Evolutionary conservation across 306 rosid genomes (phyloP).

Genomic region (Phaseolus lunatus): DNA sequence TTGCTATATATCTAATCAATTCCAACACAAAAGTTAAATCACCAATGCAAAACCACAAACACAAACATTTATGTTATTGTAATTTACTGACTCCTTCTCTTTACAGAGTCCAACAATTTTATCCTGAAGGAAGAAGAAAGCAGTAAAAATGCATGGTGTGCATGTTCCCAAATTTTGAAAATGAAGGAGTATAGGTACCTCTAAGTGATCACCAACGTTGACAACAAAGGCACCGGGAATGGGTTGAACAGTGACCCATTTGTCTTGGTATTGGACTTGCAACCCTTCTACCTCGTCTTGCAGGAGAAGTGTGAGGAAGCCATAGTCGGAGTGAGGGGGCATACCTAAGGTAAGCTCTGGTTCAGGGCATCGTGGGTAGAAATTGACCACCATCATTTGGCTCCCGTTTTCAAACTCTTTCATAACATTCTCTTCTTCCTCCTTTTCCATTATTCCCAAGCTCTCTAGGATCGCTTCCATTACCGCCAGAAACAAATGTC

Average conservation of each 20-base stretch:
- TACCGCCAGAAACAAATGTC: conserved; percentile 55
- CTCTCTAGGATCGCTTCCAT: conserved; percentile 81
- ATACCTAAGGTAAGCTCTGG: conserved; percentile 90
- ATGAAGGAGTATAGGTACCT: conserved; percentile 50
- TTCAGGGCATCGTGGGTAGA: conserved; percentile 89
- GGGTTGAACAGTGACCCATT: conserved; percentile 86
- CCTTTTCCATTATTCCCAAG: conserved; percentile 58
- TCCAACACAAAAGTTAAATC: neutral
- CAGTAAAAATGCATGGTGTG: neutral
- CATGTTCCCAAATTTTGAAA: neutral
- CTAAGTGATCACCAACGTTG: conserved; percentile 93
- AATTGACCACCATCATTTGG: conserved; percentile 85
- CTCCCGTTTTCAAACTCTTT: conserved; percentile 75
- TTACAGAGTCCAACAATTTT: too few relatives aligned
- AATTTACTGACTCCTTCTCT: too few relatives aligned
- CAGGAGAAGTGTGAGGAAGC: conserved; percentile 88
- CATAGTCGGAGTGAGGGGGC: conserved; percentile 97
- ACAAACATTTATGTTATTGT: too few relatives aligned
- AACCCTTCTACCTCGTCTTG: conserved; percentile 88
- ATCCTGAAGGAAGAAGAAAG: too few relatives aligned
- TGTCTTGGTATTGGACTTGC: conserved; percentile 67
- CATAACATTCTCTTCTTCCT: conserved; percentile 40
- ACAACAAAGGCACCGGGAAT: conserved; percentile 77
- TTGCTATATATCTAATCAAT: conserved; percentile 77
- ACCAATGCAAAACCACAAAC: neutral